These are phyloP conservation scores for Tolypocladium guangdongense DNA, from an alignment of 2,329 filamentous ascomycete species.

Conservation along the genomic window DNA sequence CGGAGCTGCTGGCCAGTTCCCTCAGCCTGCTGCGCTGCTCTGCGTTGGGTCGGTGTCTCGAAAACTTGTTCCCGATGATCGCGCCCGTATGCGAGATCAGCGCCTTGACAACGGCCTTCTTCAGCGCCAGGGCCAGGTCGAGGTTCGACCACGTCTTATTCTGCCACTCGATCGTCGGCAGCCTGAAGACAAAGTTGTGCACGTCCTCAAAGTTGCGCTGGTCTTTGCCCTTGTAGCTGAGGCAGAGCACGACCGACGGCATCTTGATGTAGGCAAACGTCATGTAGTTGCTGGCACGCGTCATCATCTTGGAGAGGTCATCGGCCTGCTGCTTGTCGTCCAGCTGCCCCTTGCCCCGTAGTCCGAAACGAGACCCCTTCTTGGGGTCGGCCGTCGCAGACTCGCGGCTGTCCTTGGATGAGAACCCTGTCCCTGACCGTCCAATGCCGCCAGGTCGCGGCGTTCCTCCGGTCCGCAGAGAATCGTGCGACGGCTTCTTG, in stretches of 20 bases:
- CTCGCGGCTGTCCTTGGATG: slow-evolving; percentile 25
- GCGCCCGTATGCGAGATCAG: slow-evolving; percentile 91
- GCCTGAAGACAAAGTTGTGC: slow-evolving; percentile 92
- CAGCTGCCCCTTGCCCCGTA: slow-evolving; percentile 45
- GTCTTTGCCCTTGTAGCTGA: slow-evolving; percentile 93
- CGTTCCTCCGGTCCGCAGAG: slow-evolving; percentile 31
- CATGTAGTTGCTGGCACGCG: slow-evolving; percentile 92
- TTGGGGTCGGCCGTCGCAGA: slow-evolving; percentile 29
- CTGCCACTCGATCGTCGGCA: slow-evolving; percentile 88
- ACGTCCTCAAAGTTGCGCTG: slow-evolving; percentile 95
- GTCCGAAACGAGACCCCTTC: slow-evolving; percentile 43
- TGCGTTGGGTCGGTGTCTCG: slow-evolving; percentile 71
- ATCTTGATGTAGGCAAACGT: slow-evolving; percentile 93
- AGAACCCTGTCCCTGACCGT: slow-evolving; percentile 35
- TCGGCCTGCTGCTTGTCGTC: slow-evolving; percentile 62
- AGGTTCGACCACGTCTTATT: slow-evolving; percentile 99
- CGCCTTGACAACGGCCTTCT: slow-evolving; percentile 88
- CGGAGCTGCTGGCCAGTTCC: slow-evolving; percentile 71
- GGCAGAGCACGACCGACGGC: slow-evolving; percentile 85
- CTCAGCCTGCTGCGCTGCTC: slow-evolving; percentile 70
- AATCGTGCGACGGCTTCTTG: slow-evolving; percentile 48
- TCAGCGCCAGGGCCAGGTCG: slow-evolving; percentile 82
- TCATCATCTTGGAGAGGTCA: slow-evolving; percentile 94
- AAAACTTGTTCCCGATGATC: slow-evolving; percentile 96
- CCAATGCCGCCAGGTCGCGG: slow-evolving; percentile 30